A percentile compares a stretch with the other conserved stretches of the same genome.
Evolutionary conservation across 441 rosid genomes (phyloP).

Genomic region (Viola pubescens): DNA sequence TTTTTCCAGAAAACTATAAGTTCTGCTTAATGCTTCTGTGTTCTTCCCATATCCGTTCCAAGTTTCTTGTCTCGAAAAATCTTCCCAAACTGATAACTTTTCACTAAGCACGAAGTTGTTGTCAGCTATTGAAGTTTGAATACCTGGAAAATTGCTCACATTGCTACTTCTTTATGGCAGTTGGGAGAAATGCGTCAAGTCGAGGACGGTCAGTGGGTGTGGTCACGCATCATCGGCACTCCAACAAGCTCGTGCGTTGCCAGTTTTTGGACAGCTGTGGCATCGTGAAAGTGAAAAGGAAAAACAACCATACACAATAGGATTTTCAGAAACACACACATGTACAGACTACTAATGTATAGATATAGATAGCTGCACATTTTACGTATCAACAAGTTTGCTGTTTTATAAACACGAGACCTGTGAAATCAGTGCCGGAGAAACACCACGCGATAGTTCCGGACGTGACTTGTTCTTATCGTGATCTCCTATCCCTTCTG

Average conservation of each 20-base stretch:
- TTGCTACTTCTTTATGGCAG: conserved; percentile 24
- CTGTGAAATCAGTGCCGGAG: no score
- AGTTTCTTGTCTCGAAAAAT: not conserved
- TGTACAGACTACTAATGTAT: conserved; percentile 6
- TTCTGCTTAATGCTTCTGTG: not conserved
- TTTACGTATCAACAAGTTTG: no score
- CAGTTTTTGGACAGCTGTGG: conserved; percentile 53
- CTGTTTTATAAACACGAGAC: no score
- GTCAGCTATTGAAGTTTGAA: not conserved
- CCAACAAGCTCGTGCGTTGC: conserved; percentile 44
- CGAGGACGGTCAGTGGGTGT: conserved; percentile 40
- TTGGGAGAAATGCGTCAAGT: conserved; percentile 45
- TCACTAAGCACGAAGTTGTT: no score
- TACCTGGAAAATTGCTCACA: conserved; percentile 6
- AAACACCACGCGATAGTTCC: no score
- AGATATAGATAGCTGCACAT: not conserved
- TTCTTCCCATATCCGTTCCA: not conserved
- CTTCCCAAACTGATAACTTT: not conserved
- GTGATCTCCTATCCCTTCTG: no score
- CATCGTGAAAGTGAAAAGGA: conserved; percentile 29
- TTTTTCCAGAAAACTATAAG: not conserved
- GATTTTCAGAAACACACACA: conserved; percentile 5
- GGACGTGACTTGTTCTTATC: no score
- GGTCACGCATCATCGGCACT: conserved; percentile 49
- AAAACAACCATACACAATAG: not conserved